Percentiles rank a stretch among this genome's conserved stretches.
phyloP scores from a whole-genome alignment of 495 filamentous ascomycete species.

The Staphylotrichum tortipilum region DNA sequence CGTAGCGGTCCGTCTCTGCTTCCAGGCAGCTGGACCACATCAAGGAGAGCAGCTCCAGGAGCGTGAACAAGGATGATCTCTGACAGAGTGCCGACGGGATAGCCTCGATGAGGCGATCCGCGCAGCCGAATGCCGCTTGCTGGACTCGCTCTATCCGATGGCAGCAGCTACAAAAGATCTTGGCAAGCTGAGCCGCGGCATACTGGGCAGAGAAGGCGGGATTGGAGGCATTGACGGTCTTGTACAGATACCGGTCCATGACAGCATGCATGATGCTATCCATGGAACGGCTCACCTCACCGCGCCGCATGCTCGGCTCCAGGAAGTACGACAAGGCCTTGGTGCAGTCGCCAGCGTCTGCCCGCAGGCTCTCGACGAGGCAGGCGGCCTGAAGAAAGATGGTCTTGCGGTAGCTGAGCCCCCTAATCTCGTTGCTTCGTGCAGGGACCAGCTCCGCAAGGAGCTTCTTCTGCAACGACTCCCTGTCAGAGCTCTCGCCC shows the following conservation, averaged over 20 bases:
- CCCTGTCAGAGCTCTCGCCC: conserved; percentile 66
- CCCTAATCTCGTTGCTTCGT: conserved; percentile 66
- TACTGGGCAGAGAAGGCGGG: conserved; percentile 74
- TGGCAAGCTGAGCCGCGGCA: conserved; percentile 77
- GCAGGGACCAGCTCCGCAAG: conserved; percentile 63
- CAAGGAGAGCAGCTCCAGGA: conserved; percentile 81
- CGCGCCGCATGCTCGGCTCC: conserved; percentile 72
- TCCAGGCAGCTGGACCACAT: conserved; percentile 95
- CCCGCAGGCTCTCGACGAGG: conserved; percentile 75
- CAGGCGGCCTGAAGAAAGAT: conserved; percentile 84
- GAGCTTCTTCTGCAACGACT: conserved; percentile 67
- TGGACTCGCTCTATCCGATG: conserved; percentile 87
- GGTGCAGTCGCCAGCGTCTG: conserved; percentile 75
- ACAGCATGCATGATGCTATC: conserved; percentile 66
- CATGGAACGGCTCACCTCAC: conserved; percentile 80
- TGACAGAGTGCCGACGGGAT: conserved; percentile 89
- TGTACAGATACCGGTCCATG: conserved; percentile 63
- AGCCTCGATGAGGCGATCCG: conserved; percentile 71
- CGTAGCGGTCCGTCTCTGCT: conserved; percentile 87
- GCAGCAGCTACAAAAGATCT: conserved; percentile 79
- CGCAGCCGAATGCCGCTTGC: conserved; percentile 67
- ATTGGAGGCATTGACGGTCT: conserved; percentile 58
- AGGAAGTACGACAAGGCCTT: conserved; percentile 84
- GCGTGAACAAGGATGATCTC: conserved; percentile 77
- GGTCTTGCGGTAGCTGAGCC: conserved; percentile 74